phyloP scores from a whole-genome alignment of 768 basidiomycete genomes.

The Rhodosporidiobolus odoratus region DNA sequence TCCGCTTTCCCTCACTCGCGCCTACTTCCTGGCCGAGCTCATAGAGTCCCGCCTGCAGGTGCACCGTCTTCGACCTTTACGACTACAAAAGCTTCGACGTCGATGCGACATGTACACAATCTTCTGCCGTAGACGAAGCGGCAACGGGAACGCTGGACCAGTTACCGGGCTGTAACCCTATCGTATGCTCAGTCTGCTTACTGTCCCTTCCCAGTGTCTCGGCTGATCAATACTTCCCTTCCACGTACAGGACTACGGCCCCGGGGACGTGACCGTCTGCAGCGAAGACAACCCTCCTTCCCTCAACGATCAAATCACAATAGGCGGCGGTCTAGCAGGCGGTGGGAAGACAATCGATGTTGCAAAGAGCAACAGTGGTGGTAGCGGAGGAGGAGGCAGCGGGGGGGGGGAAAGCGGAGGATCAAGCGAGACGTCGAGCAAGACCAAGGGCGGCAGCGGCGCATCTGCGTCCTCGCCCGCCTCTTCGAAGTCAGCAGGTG shows the following conservation, averaged over 20 bases:
- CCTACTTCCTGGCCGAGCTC: not conserved
- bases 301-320: not conserved
- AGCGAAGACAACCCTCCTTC: not conserved
- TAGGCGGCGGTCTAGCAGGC: too few relatives aligned
- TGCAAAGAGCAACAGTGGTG: too few relatives aligned
- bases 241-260: slow-evolving; percentile 14
- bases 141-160: slow-evolving; percentile 6
- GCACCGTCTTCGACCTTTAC: slow-evolving; percentile 12
- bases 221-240: not conserved
- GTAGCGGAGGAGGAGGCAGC: too few relatives aligned
- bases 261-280: slow-evolving; percentile 24
- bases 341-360: too few relatives aligned
- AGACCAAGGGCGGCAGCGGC: too few relatives aligned
- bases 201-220: not conserved
- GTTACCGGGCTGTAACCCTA: slow-evolving; percentile 25
- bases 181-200: not conserved
- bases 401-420: too few relatives aligned
- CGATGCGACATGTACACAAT: not conserved
- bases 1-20: not conserved
- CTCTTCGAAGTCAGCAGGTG: too few relatives aligned
- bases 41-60: slow-evolving; percentile 1
- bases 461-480: too few relatives aligned
- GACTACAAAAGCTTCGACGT: not conserved
- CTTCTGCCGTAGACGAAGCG: slow-evolving; percentile 2
- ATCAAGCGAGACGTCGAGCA: too few relatives aligned